Base-by-base conservation (phyloP, 164 flowering plant species). In the Tetrastigma voinierianum region DNA sequence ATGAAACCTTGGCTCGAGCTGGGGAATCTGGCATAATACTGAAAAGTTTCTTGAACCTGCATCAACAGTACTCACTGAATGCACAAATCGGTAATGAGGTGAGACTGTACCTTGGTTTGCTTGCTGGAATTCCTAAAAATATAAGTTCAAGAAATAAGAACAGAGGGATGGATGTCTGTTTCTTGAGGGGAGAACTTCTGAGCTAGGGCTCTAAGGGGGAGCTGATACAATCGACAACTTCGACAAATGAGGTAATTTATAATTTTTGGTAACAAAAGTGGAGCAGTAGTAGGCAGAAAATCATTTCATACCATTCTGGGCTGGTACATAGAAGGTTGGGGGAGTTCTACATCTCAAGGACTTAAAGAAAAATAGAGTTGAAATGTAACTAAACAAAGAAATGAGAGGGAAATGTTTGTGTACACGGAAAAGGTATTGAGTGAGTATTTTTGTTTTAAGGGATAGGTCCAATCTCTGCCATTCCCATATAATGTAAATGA, bases 1-100 rank as follows among this genome's bases (percentile, higher is more conserved):
- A 90, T 86, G 97, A 96, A 96, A 74, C 99, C 99, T 20, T 96
- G 99, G 99, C 91, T 90, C 32, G 99, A 96, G 66, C 76, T 93
- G 65, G 98, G 93, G 57, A 90, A 92, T 61, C 85, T n/a, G n/a
- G 51, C 90, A 90, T 69, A 64, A 49, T 7, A 70, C 68, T 96
- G 99, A 98, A 70, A 84, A 76, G 72, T n/a, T n/a, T n/a, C n/a
- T n/a, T n/a, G 72, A 83, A 80, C 59, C 75, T 43, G 17, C 87
- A 85, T 13, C 87, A 88, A 55, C 88, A 66, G 64, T 86, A 81
- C 77, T 76, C 93, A 77, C 76, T 47, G 87, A 87, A 53, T 94
- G 98, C 86, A 94, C 90, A 49, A 81, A 80, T 70, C 68, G 83
- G 17, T 87, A 61, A 74, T 23, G 16, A 64, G 61, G 43, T 24